phyloP scores from a whole-genome alignment of 371 early-diverging fungal genomes.

The Mucor saturninus region DNA sequence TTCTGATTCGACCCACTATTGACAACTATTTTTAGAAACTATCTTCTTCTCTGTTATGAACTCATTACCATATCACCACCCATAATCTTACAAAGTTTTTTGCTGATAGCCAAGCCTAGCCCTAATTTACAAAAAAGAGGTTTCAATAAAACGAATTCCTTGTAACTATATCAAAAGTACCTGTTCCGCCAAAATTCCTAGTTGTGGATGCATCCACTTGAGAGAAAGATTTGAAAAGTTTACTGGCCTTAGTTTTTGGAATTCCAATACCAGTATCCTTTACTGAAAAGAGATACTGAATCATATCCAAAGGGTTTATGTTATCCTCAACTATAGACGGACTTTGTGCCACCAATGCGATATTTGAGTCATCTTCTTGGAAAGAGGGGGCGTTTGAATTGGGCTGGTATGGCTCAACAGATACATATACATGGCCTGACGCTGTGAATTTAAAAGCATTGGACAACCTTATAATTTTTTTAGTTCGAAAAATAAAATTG shows the following conservation, averaged over 20 bases:
- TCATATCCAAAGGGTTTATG: not conserved
- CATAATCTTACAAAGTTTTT: slow-evolving; percentile 55
- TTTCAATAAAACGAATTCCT: no score
- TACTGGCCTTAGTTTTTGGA: slow-evolving; percentile 48
- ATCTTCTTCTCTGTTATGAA: not conserved
- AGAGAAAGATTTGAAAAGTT: slow-evolving; percentile 64
- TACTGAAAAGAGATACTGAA: slow-evolving; percentile 44
- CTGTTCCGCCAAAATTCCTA: slow-evolving; percentile 59
- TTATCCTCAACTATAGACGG: not conserved
- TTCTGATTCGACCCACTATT: slow-evolving; percentile 55
- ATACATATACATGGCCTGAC: slow-evolving; percentile 45
- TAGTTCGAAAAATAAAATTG: not conserved
- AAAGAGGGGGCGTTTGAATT: not conserved
- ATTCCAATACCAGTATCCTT: slow-evolving; percentile 72
- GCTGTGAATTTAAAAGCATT: slow-evolving; percentile 72
- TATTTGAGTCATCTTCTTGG: not conserved
- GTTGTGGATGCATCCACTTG: slow-evolving; percentile 64
- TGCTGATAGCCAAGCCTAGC: slow-evolving; percentile 49
- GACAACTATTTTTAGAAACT: not conserved
- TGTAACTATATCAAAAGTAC: not conserved
- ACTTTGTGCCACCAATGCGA: not conserved
- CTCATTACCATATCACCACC: slow-evolving; percentile 50
- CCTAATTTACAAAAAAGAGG: not conserved
- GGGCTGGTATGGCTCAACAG: not conserved
- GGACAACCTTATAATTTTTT: slow-evolving; percentile 31